Base-by-base conservation (phyloP, 2,329 filamentous ascomycete species). In the Sporothrix sp. region DNA sequence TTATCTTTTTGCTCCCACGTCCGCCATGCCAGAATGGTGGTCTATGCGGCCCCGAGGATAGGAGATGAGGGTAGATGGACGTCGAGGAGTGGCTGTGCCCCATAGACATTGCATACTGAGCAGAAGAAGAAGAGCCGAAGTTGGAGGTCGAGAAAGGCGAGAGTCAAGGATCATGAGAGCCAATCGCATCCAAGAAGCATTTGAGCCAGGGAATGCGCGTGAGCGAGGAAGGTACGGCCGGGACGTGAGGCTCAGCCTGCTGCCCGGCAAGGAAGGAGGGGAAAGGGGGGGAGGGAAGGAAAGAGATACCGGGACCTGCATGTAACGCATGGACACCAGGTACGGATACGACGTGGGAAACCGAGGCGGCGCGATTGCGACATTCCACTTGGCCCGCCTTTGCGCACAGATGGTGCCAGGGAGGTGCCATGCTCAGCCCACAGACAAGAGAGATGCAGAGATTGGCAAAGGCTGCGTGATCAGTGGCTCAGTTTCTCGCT, bases 231-330 rank as follows among this genome's bases (percentile, higher is more conserved):
- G 35, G 35, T 38, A 35, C 23, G 25, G 33, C 25, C 4, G 18
- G 20, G 48, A n/a, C 30, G 30, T 36, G 48, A 50, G 48, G 48
- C 48, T 50, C 37, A 37, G 18, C 30, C 47, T 36, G 28, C 48
- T 43, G 30, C 21, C 38, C 28, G 25, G 20, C 27, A 10, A 6
- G 28, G 36, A 32, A 49, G 35, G 46, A 39, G 28, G 28, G 28
- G 14, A 5, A 11, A 25, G 27, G 46, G 9, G 18, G 11, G 20
- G 25, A 6, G 25, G 5, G 25, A 10, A 10, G n/a, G n/a, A n/a
- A n/a, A n/a, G n/a, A n/a, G n/a, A n/a, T n/a, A n/a, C 16, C 13
- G 25, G 35, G 28, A 21, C 25, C 36, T 40, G 27, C 37, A 49
- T 49, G 37, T 28, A 49, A 27, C 28, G 20, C 27, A 21, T 49